Conservation (phyloP, 345 rosid genomes). For the Brassica incana region DNA sequence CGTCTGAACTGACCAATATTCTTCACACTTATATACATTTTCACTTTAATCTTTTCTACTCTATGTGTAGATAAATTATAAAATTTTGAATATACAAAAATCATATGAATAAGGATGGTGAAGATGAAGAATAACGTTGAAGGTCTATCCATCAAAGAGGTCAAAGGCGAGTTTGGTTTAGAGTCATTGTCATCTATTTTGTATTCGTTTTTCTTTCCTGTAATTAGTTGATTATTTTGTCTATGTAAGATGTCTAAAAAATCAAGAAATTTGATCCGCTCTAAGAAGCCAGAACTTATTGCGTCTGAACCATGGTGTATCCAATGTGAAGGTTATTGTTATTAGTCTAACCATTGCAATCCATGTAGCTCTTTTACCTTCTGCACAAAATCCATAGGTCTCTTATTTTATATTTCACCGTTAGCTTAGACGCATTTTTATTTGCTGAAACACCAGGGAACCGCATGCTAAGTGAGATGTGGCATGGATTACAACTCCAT, state of each 20-base stretch:
- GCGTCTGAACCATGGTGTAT: constrained; percentile 70
- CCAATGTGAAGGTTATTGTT: constrained; percentile 78
- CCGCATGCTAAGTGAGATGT: constrained; percentile 66
- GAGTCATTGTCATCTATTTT: neutral
- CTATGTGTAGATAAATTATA: neutral
- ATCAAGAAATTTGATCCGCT: neutral
- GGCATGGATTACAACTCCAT: constrained; percentile 64
- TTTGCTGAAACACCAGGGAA: constrained; percentile 59
- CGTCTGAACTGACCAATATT: neutral
- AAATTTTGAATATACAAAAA: too few relatives aligned
- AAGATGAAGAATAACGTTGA: too few relatives aligned
- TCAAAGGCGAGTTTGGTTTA: neutral
- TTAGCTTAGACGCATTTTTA: constrained; percentile 49
- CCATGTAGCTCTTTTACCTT: constrained; percentile 62
- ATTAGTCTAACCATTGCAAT: constrained; percentile 64
- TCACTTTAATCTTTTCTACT: neutral
- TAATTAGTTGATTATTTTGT: neutral
- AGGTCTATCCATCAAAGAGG: too few relatives aligned
- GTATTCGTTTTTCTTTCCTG: neutral
- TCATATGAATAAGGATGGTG: too few relatives aligned
- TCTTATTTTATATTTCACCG: constrained; percentile 42
- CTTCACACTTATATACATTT: neutral
- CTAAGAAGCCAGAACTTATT: constrained; percentile 37
- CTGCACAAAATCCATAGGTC: constrained; percentile 37
- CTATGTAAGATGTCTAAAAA: neutral